Base-by-base conservation (phyloP, 495 filamentous ascomycete genomes). In the Aspergillus asperescens region DNA sequence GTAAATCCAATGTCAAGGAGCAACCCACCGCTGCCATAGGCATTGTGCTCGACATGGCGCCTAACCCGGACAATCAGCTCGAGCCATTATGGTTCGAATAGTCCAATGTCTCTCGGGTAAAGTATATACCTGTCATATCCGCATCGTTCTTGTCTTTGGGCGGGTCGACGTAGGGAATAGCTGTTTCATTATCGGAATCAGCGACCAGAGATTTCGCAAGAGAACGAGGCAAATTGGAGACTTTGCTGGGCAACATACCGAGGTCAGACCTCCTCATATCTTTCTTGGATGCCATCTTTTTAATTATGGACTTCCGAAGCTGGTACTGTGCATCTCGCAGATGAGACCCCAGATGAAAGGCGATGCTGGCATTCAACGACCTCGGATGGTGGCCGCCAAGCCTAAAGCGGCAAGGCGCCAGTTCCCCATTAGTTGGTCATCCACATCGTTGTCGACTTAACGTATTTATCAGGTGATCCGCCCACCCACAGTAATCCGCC, bases 211-310 rank as follows among this genome's bases (percentile, higher is more conserved):
- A 20, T 49, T 44, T 24, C 29, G 32, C 12, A 44, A 35, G 7
- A 24, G 37, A n/a, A 29, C 24, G 37, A 32, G n/a, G n/a, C 27
- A 40, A 31, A 18, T 28, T 13, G 12, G 20, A 20, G 12, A 32
- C 43, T 27, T 18, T 43, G 42, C 38, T 16, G 16, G 10, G n/a
- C 23, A 10, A 69, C 77, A 61, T 77, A 96, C 90, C 81, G 55
- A 96, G 79, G 71, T 96, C 89, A 43, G 78, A 73, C 61, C 89
- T 78, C 28, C 90, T 83, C 87, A 92, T 90, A 68, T 95, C 89
- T 68, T 90, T 94, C 68, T 82, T 88, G 29, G 80, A 78, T 22
- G 86, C 72, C 85, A 90, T n/a, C n/a, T n/a, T 90, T 29, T 28
- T 28, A 22, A 19, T 9, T 38, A 13, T 32, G 15, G 12, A 44